Evolutionary conservation across 345 rosid species (phyloP).

Genomic region (Dipteronia sinensis): DNA sequence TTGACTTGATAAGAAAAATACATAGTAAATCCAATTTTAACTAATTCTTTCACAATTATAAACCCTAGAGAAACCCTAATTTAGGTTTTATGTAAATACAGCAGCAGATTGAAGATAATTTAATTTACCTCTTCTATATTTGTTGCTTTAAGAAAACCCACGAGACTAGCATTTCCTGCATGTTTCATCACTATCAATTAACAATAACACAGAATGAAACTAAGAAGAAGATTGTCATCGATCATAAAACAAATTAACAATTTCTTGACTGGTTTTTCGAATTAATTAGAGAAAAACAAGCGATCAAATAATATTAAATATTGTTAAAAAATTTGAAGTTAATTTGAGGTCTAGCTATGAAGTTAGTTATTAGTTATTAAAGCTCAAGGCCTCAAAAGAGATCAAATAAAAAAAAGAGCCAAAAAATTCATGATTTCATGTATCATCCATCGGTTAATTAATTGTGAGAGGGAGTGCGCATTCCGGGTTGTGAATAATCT

Average conservation of each 20-base stretch:
- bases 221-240: neutral
- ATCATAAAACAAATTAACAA: neutral
- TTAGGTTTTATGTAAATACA: neutral
- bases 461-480: constrained; percentile 58
- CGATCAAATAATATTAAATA: too few species aligned
- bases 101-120: neutral
- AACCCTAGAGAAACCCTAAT: neutral
- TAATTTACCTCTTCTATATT: constrained; percentile 28
- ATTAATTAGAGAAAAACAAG: neutral
- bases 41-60: neutral
- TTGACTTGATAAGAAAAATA: too few species aligned
- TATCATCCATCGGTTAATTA: constrained; percentile 10
- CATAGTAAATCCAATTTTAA: neutral
- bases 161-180: constrained; percentile 33
- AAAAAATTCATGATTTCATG: neutral
- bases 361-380: neutral
- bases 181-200: constrained; percentile 28
- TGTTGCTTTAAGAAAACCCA: constrained; percentile 27
- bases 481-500: constrained; percentile 57
- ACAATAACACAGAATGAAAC: neutral
- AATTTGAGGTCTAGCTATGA: neutral
- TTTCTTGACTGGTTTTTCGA: neutral
- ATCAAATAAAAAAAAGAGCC: too few species aligned
- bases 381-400: neutral
- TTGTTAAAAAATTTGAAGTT: neutral